Base-by-base conservation (phyloP, 768 basidiomycete species). In the Psilocybe cyanescens region DNA sequence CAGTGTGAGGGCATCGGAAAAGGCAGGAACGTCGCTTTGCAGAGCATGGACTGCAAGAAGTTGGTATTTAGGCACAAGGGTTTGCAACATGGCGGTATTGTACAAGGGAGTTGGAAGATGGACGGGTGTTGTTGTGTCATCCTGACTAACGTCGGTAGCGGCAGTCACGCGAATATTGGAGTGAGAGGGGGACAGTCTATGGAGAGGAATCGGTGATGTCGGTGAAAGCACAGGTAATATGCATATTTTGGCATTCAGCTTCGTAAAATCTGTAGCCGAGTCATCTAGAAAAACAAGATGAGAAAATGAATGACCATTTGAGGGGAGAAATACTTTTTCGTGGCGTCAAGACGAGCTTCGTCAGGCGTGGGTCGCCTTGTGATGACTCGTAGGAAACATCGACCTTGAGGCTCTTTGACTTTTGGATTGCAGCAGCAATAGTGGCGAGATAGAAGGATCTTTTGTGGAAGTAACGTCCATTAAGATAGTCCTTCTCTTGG, bases 401-500 rank as follows among this genome's bases (percentile, higher is more conserved):
- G 3, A 91, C 83, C 12, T 81, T 78, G 14, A 87, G 72, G 8
- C 74, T 76, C 62, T 81, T 79, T 11, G 80, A 73, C 37, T 75
- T 72, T 46, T 75, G 76, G 41, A 95, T 71, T 1, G 85, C 83
- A 7, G 83, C 79, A 1, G 92, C 91, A 48, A 99, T 77, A 3
- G 84, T 85, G 6, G 95, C 90, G 17, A 98, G 83, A 74, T 94
- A 99, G 71, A 91, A 95, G 0, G 94, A 89, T 41, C 93, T 83
- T 71, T 99, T 99, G 71, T 96, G 91, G 71, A 97, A 96, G 72
- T 91, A 95, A 9, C 97, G 86, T 7, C 88, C 85, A 70, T 95
- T 90, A 59, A 95, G 79, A 65, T 94, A 93, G 70, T 99, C 96
- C 71, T 99, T 99, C 69, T 96, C 94, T 78, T 97, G 94, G 69